These are phyloP conservation scores for Aspergillus asperescens DNA, from an alignment of 495 filamentous ascomycete species.

Conservation along the genomic window DNA sequence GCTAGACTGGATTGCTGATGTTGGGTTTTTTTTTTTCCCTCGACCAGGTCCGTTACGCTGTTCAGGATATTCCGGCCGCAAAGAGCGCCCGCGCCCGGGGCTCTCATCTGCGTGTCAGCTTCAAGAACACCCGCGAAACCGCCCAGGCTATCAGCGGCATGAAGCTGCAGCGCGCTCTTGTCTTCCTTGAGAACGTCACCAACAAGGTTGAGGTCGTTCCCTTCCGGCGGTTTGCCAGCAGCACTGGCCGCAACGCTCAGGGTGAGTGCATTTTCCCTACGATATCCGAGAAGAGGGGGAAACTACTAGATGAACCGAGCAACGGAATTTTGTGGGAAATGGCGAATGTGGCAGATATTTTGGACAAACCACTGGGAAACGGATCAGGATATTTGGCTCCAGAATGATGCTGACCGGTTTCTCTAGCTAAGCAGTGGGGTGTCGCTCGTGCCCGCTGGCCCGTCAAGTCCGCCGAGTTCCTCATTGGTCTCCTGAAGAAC, in stretches of 20 bases:
- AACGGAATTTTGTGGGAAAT: background rate
- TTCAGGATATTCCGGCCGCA: conserved; percentile 73
- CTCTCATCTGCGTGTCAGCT: conserved; percentile 96
- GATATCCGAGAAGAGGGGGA: background rate
- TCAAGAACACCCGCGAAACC: conserved; percentile 99
- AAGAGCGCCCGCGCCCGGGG: conserved; percentile 97
- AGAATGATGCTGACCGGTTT: conserved; percentile 23
- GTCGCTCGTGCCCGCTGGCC: conserved; percentile 97
- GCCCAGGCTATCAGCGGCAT: conserved; percentile 98
- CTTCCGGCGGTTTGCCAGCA: conserved; percentile 91
- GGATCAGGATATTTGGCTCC: background rate
- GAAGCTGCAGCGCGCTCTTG: conserved; percentile 91
- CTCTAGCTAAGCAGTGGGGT: conserved; percentile 94
- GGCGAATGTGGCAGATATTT: background rate
- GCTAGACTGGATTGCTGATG: conserved; percentile 26
- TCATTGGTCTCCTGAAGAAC: conserved; percentile 96
- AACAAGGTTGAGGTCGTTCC: conserved; percentile 94
- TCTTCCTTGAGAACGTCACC: conserved; percentile 94
- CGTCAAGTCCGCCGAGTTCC: conserved; percentile 96
- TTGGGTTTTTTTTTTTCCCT: conserved; percentile 24
- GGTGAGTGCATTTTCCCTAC: conserved; percentile 58
- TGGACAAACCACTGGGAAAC: background rate
- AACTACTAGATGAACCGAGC: background rate
- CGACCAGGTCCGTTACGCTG: conserved; percentile 93
- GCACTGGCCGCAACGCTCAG: conserved; percentile 89